These are phyloP conservation scores for Brettanomyces bruxellensis DNA, from an alignment of 805 yeast species.

Conservation along the genomic window DNA sequence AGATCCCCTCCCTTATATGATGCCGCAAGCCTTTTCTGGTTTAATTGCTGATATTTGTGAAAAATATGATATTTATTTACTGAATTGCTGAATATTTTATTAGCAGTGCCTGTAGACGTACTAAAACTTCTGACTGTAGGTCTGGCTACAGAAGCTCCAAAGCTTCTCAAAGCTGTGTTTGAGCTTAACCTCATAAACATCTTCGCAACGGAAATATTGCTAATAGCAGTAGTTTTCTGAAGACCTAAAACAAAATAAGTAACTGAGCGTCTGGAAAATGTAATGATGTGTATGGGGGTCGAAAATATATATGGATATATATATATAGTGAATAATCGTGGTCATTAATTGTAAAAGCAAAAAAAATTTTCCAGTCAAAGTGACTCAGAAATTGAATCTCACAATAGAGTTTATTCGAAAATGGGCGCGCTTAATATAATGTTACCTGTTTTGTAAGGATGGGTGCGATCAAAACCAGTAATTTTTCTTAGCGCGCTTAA, in stretches of 20 bases:
- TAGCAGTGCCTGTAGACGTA: not conserved
- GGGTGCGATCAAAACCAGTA: too few relatives aligned
- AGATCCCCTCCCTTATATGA: conserved; percentile 58
- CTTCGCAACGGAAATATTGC: not conserved
- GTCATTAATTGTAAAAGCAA: not conserved
- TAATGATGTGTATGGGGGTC: too few relatives aligned
- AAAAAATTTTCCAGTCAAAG: conserved; percentile 1
- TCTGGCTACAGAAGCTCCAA: not conserved
- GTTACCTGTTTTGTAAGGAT: too few relatives aligned
- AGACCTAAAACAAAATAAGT: too few relatives aligned
- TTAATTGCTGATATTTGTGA: not conserved
- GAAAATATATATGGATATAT: too few relatives aligned
- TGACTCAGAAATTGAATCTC: not conserved
- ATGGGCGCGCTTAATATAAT: not conserved
- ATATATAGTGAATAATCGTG: not conserved
- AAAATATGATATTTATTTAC: not conserved
- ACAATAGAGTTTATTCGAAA: not conserved
- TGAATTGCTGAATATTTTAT: not conserved
- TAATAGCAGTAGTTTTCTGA: too few relatives aligned
- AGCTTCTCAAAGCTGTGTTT: not conserved
- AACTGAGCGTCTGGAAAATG: too few relatives aligned
- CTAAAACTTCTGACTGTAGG: not conserved
- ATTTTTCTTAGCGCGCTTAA: too few relatives aligned
- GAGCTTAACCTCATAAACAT: conserved; percentile 1
- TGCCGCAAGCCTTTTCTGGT: conserved; percentile 8